Evolutionary conservation across 495 filamentous ascomycete genomes (phyloP), one percentile per base, ranked within the genome.

Genomic region (Daldinia grandis): DNA sequence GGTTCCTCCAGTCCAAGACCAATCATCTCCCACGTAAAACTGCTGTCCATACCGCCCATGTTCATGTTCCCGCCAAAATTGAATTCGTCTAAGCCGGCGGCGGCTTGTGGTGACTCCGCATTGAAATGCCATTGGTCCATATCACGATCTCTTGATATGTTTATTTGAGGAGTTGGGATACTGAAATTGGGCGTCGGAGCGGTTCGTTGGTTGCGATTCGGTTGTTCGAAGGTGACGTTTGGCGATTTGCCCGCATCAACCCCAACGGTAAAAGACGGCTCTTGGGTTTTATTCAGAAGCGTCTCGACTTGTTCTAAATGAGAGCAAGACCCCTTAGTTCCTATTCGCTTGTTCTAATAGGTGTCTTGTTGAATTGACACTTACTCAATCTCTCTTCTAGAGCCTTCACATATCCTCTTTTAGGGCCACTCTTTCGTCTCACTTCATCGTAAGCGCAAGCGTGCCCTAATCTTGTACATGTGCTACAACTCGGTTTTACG

Each of bases 331-430:
- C 53, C 70, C 58, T 76, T 68, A 75, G 73, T 62, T 42, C 42
- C 19, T 25, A 49, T 28, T 21, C 19, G 27, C 33, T 25, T 37
- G 30, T 62, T 59, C 58, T 63, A 31, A 62, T 27, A 28, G 4
- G 37, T 44, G 28, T 55, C 38, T 35, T 28, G 56, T 17, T 53
- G 47, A 40, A 68, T 56, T 33, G 33, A 44, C 58, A 78, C 88
- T 77, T 85, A 98, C 95, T 93, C 74, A 99, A 81, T 74, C 96
- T 88, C 64, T 96, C 95, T 81, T 98, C 96, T 76, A 99, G 78
- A 58, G 94, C 93, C 84, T 98, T 99, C 64, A 99, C 96, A 80
- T 99, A 98, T 66, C 95, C 95, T 76, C 96, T 87, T 83, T 98
- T 99, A 4, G 95, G 95, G 8, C 95, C 95, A 79, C 95, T 98